phyloP scores from a whole-genome alignment of 2,329 filamentous ascomycete species.

The Penicillium polonicum region DNA sequence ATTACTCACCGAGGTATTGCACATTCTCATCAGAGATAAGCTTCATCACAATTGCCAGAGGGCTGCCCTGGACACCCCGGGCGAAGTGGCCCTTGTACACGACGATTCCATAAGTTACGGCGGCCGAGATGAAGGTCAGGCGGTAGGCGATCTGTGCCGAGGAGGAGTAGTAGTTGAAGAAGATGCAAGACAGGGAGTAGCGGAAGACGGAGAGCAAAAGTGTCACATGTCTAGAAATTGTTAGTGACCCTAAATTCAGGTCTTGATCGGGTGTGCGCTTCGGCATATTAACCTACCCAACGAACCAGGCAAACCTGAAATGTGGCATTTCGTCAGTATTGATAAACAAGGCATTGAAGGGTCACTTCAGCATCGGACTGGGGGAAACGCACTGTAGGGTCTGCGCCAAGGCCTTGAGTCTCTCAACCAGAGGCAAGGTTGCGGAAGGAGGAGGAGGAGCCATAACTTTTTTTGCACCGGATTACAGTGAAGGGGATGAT shows the following conservation, averaged over 20 bases:
- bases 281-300: constrained; percentile 60
- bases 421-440: constrained; percentile 68
- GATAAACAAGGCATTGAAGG: constrained; percentile 11
- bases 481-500: constrained; percentile 5
- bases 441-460: constrained; percentile 68
- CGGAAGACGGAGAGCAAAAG: constrained; percentile 79
- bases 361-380: constrained; percentile 12
- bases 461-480: constrained; percentile 48
- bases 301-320: constrained; percentile 67
- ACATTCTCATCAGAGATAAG: constrained; percentile 90
- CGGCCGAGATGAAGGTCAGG: constrained; percentile 82
- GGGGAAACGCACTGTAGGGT: constrained; percentile 77
- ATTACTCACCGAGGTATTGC: constrained; percentile 81
- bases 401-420: constrained; percentile 74
- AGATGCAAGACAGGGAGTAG: constrained; percentile 81
- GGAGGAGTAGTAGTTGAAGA: constrained; percentile 79
- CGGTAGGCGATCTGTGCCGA: constrained; percentile 85
- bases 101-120: constrained; percentile 93
- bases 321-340: constrained; percentile 33
- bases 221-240: constrained; percentile 68
- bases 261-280: not conserved
- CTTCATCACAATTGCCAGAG: constrained; percentile 62
- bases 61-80: constrained; percentile 67
- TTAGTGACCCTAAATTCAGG: constrained; percentile 21
- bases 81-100: constrained; percentile 97